Conservation (phyloP, 495 filamentous ascomycete genomes). For the Trypethelium eluteriae region DNA sequence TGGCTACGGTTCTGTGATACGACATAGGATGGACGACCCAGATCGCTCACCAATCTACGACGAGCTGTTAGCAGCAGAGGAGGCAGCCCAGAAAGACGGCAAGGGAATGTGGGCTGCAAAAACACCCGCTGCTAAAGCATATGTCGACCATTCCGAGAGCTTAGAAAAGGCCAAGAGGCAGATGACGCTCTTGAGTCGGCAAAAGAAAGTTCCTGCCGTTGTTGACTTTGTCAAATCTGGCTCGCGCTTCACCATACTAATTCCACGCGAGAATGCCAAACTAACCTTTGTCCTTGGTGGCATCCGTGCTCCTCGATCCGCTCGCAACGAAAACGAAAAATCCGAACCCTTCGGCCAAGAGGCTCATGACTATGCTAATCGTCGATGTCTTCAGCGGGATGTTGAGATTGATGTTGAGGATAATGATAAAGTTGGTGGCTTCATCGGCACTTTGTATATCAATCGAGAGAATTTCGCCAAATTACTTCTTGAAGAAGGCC, state of each 20-base stretch:
- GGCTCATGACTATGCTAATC: conserved; percentile 81
- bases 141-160: conserved; percentile 82
- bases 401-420: conserved; percentile 94
- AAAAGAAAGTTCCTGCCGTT: conserved; percentile 85
- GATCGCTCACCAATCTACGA: conserved; percentile 93
- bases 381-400: conserved; percentile 84
- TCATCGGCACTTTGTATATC: conserved; percentile 90
- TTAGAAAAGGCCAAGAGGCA: conserved; percentile 93
- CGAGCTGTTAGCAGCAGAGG: conserved; percentile 80
- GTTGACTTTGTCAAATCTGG: conserved; percentile 97
- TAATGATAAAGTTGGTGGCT: conserved; percentile 91
- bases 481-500: conserved; percentile 83
- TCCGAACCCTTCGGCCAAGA: conserved; percentile 93
- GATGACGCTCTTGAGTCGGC: conserved; percentile 73
- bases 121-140: conserved; percentile 66
- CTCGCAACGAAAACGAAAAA: conserved; percentile 69
- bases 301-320: conserved; percentile 84
- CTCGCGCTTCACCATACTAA: conserved; percentile 84
- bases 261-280: conserved; percentile 89
- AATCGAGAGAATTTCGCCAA: conserved; percentile 97
- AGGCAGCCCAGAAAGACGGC: conserved; percentile 69
- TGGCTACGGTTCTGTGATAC: conserved; percentile 85
- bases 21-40: conserved; percentile 84
- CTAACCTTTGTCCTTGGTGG: conserved; percentile 92
- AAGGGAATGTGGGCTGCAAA: conserved; percentile 95